These are phyloP conservation scores for Penicillium polonicum DNA, from an alignment of 2,329 filamentous ascomycete genomes.

Conservation along the genomic window DNA sequence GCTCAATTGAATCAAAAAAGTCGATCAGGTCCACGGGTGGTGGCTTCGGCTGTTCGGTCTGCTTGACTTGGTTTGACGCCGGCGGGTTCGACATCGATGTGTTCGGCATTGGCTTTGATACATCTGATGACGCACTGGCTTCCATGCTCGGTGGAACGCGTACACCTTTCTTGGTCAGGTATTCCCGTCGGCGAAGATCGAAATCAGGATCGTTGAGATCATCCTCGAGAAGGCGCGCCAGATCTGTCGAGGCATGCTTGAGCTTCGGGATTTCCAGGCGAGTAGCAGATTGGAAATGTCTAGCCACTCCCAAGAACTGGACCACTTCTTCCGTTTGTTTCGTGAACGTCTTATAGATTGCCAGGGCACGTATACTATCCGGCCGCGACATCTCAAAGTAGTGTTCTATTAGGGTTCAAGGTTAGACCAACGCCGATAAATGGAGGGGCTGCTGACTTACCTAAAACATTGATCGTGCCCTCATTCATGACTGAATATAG, in stretches of 20 bases:
- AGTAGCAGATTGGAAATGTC: slow-evolving; percentile 89
- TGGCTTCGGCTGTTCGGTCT: slow-evolving; percentile 36
- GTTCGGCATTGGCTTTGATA: slow-evolving; percentile 16
- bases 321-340: slow-evolving; percentile 91
- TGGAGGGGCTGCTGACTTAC: slow-evolving; percentile 51
- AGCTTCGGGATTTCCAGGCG: slow-evolving; percentile 92
- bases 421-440: slow-evolving; percentile 11
- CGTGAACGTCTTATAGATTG: slow-evolving; percentile 89
- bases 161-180: slow-evolving; percentile 80
- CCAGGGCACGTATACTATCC: slow-evolving; percentile 87
- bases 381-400: slow-evolving; percentile 98
- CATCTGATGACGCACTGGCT: slow-evolving; percentile 39
- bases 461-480: slow-evolving; percentile 92
- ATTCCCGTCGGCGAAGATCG: slow-evolving; percentile 87
- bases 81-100: slow-evolving; percentile 18
- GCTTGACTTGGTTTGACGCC: slow-evolving; percentile 28
- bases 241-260: slow-evolving; percentile 91
- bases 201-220: slow-evolving; percentile 95
- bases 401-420: slow-evolving; percentile 60
- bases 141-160: slow-evolving; percentile 48
- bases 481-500: slow-evolving; percentile 96
- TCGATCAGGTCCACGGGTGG: slow-evolving; percentile 74
- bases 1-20: slow-evolving; percentile 91
- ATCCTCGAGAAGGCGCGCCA: slow-evolving; percentile 86
- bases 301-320: slow-evolving; percentile 79